Percentiles rank a stretch among this genome's conserved stretches.
These are phyloP conservation scores for Dendrostoma leiphaemia DNA, from an alignment of 2,329 filamentous ascomycete species.

Conservation along the genomic window DNA sequence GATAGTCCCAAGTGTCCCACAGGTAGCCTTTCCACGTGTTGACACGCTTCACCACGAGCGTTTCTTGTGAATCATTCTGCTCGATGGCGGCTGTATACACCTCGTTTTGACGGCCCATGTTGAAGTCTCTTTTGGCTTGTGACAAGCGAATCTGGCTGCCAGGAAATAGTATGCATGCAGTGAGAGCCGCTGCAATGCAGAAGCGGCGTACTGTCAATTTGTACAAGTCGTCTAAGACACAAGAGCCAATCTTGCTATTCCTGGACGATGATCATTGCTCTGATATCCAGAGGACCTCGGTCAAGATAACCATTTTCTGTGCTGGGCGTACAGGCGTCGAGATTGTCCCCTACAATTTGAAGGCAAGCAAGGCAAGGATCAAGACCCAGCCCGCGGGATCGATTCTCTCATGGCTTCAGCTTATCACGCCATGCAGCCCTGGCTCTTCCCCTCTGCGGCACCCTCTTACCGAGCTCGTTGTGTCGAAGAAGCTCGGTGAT, in stretches of 20 bases:
- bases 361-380: too few relatives aligned
- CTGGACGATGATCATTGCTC: too few relatives aligned
- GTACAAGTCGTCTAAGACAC: too few relatives aligned
- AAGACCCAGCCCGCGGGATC: background rate
- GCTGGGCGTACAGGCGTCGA: background rate
- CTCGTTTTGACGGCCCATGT: background rate
- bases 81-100: background rate
- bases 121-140: background rate
- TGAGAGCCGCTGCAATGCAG: background rate
- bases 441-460: background rate
- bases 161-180: too few relatives aligned
- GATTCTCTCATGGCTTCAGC: background rate
- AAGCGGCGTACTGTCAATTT: background rate
- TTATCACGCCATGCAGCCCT: background rate
- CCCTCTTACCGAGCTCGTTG: background rate
- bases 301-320: too few relatives aligned
- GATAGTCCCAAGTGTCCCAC: conserved; percentile 35
- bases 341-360: too few relatives aligned
- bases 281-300: too few relatives aligned
- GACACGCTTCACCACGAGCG: conserved; percentile 19
- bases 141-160: background rate
- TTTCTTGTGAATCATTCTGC: conserved; percentile 10
- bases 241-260: too few relatives aligned
- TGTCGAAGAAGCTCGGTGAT: background rate
- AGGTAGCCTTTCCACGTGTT: conserved; percentile 35